These are phyloP conservation scores for Eugenia klotzschiana DNA, from an alignment of 441 rosid species.

Conservation along the genomic window DNA sequence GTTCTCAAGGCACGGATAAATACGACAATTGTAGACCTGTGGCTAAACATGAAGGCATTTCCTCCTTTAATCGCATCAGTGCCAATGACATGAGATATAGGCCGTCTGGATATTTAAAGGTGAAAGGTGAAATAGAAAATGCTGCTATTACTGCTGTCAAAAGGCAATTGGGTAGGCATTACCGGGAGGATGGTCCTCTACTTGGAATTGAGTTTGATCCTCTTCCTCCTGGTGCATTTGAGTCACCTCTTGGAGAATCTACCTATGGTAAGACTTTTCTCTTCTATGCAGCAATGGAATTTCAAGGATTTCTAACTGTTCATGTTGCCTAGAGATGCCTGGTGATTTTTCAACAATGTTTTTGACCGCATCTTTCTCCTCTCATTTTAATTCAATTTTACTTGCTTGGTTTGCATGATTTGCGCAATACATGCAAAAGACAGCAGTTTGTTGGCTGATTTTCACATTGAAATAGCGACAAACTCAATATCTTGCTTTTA, in stretches of 20 bases:
- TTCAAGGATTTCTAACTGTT: background rate
- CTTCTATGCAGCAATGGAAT: background rate
- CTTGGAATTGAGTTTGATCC: conserved; percentile 61
- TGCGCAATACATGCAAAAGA: background rate
- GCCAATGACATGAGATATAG: conserved; percentile 34
- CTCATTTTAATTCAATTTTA: background rate
- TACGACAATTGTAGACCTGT: conserved; percentile 25
- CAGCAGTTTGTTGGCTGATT: background rate
- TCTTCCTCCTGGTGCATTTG: conserved; percentile 82
- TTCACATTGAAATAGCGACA: background rate
- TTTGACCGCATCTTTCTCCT: background rate
- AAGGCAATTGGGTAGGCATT: conserved; percentile 72
- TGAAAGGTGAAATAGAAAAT: conserved; percentile 60
- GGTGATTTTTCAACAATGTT: background rate
- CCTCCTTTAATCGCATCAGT: conserved; percentile 14
- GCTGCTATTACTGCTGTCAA: conserved; percentile 64
- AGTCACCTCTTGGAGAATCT: conserved; percentile 29
- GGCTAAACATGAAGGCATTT: conserved; percentile 19
- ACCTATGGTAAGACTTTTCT: conserved; percentile 36
- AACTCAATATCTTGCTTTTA: background rate
- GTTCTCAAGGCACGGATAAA: conserved; percentile 23
- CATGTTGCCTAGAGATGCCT: background rate
- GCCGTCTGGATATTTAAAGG: conserved; percentile 77
- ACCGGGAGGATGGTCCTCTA: conserved; percentile 72
- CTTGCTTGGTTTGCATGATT: background rate